Evolutionary conservation across 495 filamentous ascomycete species (phyloP), one percentile per base, ranked within the genome.

Genomic region (Daldinia bambusicola): DNA sequence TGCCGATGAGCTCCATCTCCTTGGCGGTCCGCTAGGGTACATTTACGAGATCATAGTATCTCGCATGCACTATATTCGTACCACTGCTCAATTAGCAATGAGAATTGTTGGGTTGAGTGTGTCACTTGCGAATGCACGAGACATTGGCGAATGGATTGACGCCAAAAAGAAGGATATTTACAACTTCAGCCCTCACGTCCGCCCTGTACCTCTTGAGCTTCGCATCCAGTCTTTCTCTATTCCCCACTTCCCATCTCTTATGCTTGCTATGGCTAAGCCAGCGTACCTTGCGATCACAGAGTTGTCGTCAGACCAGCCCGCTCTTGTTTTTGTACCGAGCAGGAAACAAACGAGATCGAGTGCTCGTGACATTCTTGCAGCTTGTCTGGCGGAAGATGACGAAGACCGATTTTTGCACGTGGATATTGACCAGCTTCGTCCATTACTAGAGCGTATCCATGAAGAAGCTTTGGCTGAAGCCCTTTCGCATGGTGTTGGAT

Each of bases 141-240:
- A 98, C 76, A 88, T 98, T 66, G 94, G 96, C 50, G 96, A 98
- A 80, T 99, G 95, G 95, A 97, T 98, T 71, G 96, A 96, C 63
- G 96, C 95, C n/a, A 95, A 89, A 66, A 98, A 97, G 83, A 96
- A 99, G 76, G 97, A 93, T 37, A 96, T 97, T 63, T 98, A 92
- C 85, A 99, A 98, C 81, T 99, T 99, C 85, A 97, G 93, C 74
- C 95, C 95, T 3, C 89, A 94, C 74, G 89, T 93, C 62, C 89
- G 95, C 22, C 90, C 93, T 4, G 88, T 97, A 1, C 94, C 94
- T 2, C 80, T 99, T 41, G 95, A 98, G 74, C 89, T 99, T 37
- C 93, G 97, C 75, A 92, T 99, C 55, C 95, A 99, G 77, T 96
- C 93, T 2, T 99, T 93, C 81, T 91, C 90, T 34, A 95, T 98